Base-by-base conservation (phyloP, 2,329 filamentous ascomycete species). In the Volutella citrinella region DNA sequence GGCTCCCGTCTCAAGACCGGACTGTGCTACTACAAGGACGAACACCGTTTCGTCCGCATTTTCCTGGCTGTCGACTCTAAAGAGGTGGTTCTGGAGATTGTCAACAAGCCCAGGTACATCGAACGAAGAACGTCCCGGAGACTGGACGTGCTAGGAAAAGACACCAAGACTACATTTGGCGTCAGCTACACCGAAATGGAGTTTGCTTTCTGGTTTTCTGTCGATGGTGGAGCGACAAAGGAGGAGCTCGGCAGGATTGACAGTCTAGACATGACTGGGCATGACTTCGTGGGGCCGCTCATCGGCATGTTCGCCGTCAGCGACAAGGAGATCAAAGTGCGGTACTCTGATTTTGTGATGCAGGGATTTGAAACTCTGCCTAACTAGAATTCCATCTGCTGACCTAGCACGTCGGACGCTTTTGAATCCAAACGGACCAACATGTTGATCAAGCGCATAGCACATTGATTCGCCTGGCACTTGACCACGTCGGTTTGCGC, bases 21-120 rank as follows among this genome's bases (percentile, higher is more conserved):
- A 6, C 15, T 32, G 14, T 23, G 20, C 11, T 25, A 24, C 16
- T 34, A 34, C 19, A 34, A 34, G 24, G 31, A 34, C 24, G 31
- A 34, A 12, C 18, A 22, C 11, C 31, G 24, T 6, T 34, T 15
- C 24, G 6, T 16, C 11, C 16, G 23, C 4, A 27, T 34, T 14
- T n/a, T 11, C 13, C 16, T 27, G 11, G 23, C 26, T 16, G 8
- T 20, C 3, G 9, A 20, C 6, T 19, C 15, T 8, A 9, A 13
- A 10, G 22, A 13, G n/a, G 22, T 33, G 9, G 16, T 26, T 15
- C 18, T 7, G 9, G 31, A 33, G 12, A 10, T 26, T 6, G 17
- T 27, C 31, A 27, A 33, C 18, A 19, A n/a, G 13, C 16, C 18
- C 30, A 22, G 19, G 30, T 12, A 18, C 10, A 24, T 32, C 21